Evolutionary conservation across 2,329 filamentous ascomycete genomes (phyloP).

Genomic region (Aspergillus udagawae): DNA sequence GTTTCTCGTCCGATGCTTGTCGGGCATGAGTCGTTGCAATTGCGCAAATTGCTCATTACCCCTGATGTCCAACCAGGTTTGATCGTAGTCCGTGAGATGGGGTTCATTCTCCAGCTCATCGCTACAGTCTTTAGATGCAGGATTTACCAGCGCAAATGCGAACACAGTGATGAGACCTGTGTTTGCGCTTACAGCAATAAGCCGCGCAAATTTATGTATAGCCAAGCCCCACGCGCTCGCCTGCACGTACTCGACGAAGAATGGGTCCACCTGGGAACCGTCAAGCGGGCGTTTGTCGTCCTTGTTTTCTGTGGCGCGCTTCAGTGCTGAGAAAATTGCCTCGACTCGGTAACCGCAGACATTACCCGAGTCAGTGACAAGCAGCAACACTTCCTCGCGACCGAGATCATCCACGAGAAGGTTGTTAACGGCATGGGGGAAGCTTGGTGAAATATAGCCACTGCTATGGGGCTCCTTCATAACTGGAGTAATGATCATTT

Average conservation of each 20-base stretch:
- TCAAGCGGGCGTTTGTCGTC: conserved; percentile 24
- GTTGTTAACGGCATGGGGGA: conserved; percentile 65
- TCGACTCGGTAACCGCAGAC: conserved; percentile 66
- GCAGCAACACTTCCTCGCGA: conserved; percentile 62
- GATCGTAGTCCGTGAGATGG: conserved; percentile 17
- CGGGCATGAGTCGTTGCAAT: conserved; percentile 25
- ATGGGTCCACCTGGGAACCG: conserved; percentile 41
- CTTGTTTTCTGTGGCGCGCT: conserved; percentile 20
- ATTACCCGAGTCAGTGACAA: conserved; percentile 71
- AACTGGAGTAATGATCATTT: conserved; percentile 41
- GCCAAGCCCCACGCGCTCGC: conserved; percentile 84
- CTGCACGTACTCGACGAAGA: conserved; percentile 74
- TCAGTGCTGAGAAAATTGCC: conserved; percentile 45
- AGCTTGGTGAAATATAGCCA: conserved; percentile 51
- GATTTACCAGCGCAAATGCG: conserved; percentile 52
- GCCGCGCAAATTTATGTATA: conserved; percentile 72
- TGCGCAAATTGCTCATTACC: conserved; percentile 20
- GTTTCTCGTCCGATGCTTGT: conserved; percentile 37
- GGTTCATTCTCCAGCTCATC: conserved; percentile 15
- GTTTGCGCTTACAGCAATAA: conserved; percentile 85
- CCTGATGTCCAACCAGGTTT: conserved; percentile 34
- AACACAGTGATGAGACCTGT: conserved; percentile 56
- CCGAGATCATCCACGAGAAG: conserved; percentile 67
- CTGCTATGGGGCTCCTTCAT: conserved; percentile 38
- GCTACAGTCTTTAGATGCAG: conserved; percentile 15